These are phyloP conservation scores for Dichotomopilus funicola DNA, from an alignment of 2,329 filamentous ascomycete species.

Conservation along the genomic window DNA sequence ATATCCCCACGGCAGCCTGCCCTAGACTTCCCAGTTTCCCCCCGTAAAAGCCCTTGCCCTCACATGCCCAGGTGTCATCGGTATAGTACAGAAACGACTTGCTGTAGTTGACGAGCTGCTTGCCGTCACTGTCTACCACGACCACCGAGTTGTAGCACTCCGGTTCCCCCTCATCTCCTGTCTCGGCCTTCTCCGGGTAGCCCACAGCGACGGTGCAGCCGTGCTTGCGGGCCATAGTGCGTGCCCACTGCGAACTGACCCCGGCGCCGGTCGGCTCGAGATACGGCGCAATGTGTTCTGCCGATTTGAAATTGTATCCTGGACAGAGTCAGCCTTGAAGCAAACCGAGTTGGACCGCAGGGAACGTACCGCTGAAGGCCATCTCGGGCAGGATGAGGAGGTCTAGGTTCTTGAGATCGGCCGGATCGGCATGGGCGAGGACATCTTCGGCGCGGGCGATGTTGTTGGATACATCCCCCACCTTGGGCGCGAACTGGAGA, in stretches of 20 bases:
- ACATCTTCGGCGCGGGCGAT: conserved; percentile 61
- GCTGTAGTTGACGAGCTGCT: conserved; percentile 53
- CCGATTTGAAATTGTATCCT: conserved; percentile 73
- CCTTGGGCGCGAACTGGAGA: conserved; percentile 66
- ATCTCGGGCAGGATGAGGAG: conserved; percentile 70
- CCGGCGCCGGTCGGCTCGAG: conserved; percentile 63
- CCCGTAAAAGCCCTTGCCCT: conserved; percentile 48
- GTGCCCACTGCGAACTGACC: conserved; percentile 65
- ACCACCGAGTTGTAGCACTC: conserved; percentile 52
- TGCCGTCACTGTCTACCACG: conserved; percentile 50
- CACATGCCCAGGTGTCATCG: conserved; percentile 56
- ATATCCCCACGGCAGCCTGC: conserved; percentile 52
- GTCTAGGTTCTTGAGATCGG: conserved; percentile 58
- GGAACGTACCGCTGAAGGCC: conserved; percentile 59
- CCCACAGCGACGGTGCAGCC: conserved; percentile 64
- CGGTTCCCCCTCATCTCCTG: background rate
- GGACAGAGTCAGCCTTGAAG: background rate
- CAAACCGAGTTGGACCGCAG: background rate
- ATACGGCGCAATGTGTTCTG: conserved; percentile 59
- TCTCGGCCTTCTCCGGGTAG: conserved; percentile 63
- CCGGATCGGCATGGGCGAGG: conserved; percentile 44
- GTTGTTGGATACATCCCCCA: conserved; percentile 66
- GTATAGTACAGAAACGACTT: conserved; percentile 55
- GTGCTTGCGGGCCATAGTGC: conserved; percentile 56
- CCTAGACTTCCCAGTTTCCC: conserved; percentile 43